Evolutionary conservation across 2,329 filamentous ascomycete genomes (phyloP).

Genomic region (Fusarium sp.): DNA sequence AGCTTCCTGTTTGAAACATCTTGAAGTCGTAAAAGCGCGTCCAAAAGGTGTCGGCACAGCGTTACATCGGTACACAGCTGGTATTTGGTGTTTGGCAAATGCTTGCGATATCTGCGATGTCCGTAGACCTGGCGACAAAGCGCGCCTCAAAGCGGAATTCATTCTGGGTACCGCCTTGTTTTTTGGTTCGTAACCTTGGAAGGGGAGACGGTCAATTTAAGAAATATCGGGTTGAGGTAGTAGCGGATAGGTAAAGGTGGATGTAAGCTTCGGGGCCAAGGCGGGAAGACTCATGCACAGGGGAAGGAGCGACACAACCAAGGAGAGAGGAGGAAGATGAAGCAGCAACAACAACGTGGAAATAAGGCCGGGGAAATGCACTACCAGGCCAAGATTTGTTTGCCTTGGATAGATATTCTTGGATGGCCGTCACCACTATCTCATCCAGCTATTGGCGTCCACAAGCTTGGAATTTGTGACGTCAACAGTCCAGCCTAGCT

Average conservation of each 20-base stretch:
- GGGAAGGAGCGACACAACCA: neutral
- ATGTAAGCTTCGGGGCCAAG: constrained; percentile 26
- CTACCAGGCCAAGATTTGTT: neutral
- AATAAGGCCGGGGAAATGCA: constrained; percentile 28
- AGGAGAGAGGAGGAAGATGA: neutral
- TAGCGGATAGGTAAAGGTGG: neutral
- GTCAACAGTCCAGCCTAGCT: constrained; percentile 29
- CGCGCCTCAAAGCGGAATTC: constrained; percentile 38
- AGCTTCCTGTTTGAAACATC: constrained; percentile 25
- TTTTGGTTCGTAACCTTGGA: neutral
- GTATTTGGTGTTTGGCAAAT: constrained; percentile 8
- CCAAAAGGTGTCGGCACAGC: neutral
- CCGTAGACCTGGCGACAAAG: constrained; percentile 30
- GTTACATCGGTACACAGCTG: constrained; percentile 14
- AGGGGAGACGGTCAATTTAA: neutral
- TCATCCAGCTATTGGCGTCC: constrained; percentile 20
- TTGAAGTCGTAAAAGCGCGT: constrained; percentile 42
- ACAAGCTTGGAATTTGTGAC: constrained; percentile 22
- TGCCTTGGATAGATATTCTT: constrained; percentile 1
- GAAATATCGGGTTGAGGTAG: neutral
- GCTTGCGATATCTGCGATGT: constrained; percentile 6
- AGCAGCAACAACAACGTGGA: neutral
- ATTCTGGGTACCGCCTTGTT: constrained; percentile 17
- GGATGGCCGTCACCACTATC: constrained; percentile 29
- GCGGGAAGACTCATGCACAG: neutral